A percentile compares a stretch with the other conserved stretches of the same genome.
phyloP scores from a whole-genome alignment of 1,284 basidiomycete species.

The Heterobasidion parviporum region DNA sequence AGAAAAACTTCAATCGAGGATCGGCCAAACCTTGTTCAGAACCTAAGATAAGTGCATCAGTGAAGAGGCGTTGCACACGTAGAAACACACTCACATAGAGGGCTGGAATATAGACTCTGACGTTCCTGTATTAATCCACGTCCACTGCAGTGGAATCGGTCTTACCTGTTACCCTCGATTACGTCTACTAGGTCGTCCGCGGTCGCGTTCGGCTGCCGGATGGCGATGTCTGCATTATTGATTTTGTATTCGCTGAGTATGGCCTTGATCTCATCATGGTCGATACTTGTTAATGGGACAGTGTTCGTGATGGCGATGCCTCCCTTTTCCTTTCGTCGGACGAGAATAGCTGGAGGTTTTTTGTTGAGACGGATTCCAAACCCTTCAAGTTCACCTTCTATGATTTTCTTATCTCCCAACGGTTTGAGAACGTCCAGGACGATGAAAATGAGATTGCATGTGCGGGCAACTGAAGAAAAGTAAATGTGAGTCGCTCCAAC shows the following conservation, averaged over 20 bases:
- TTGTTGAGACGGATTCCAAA: conserved; percentile 98
- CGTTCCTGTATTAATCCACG: conserved; percentile 4
- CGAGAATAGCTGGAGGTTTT: conserved; percentile 82
- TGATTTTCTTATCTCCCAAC: conserved; percentile 87
- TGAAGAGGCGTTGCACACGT: background rate
- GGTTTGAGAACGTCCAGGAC: conserved; percentile 98
- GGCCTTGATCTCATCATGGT: conserved; percentile 95
- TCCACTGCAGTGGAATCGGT: background rate
- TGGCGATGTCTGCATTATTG: conserved; percentile 89
- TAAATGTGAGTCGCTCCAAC: conserved; percentile 4
- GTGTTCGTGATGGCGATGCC: conserved; percentile 93
- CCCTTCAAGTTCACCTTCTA: conserved; percentile 91
- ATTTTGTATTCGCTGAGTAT: conserved; percentile 89
- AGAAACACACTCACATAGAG: conserved; percentile 61
- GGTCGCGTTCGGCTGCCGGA: conserved; percentile 89
- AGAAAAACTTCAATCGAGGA: background rate
- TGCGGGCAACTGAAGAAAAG: conserved; percentile 70
- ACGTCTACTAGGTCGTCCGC: conserved; percentile 98
- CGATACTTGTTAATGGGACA: conserved; percentile 94
- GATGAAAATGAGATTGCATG: conserved; percentile 98
- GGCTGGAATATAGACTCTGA: conserved; percentile 88
- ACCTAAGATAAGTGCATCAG: conserved; percentile 33
- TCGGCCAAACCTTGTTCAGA: conserved; percentile 57
- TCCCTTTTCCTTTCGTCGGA: conserved; percentile 93
- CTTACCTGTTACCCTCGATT: conserved; percentile 82